phyloP scores from a whole-genome alignment of 2,329 filamentous ascomycete genomes.

The Camillea tinctor region DNA sequence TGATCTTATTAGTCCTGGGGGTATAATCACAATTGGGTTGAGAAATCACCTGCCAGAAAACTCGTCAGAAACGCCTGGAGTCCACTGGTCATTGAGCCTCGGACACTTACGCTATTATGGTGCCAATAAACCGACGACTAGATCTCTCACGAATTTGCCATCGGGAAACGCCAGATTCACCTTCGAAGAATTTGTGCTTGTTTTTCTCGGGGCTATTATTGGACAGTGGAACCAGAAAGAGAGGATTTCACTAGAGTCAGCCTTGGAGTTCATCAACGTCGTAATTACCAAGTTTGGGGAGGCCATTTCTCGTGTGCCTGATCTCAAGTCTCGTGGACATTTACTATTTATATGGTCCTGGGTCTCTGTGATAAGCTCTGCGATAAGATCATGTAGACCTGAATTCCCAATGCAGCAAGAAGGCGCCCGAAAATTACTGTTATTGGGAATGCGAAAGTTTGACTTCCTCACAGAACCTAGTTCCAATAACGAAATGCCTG shows the following conservation, averaged over 20 bases:
- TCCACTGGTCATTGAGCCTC: constrained; percentile 10
- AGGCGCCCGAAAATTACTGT: neutral
- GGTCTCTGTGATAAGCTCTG: neutral
- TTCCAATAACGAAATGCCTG: neutral
- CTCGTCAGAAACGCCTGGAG: neutral
- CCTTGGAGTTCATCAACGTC: constrained; percentile 3
- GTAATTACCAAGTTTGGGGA: neutral
- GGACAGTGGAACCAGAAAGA: neutral
- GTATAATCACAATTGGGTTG: constrained; percentile 2
- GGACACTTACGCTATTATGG: constrained; percentile 12
- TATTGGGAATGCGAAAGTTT: neutral
- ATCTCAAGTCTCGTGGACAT: neutral
- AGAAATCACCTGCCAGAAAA: neutral
- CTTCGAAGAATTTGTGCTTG: constrained; percentile 2
- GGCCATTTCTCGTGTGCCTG: neutral
- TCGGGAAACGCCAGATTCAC: constrained; percentile 5
- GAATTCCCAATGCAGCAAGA: neutral
- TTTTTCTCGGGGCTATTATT: constrained; percentile 2
- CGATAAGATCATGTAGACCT: neutral
- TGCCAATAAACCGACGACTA: neutral
- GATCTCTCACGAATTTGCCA: neutral
- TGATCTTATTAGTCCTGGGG: constrained; percentile 1
- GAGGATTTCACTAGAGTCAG: neutral
- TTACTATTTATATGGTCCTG: neutral
- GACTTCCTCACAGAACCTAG: neutral